phyloP scores from a whole-genome alignment of 106 monocot species.

The Dendrobium chrysotoxum region DNA sequence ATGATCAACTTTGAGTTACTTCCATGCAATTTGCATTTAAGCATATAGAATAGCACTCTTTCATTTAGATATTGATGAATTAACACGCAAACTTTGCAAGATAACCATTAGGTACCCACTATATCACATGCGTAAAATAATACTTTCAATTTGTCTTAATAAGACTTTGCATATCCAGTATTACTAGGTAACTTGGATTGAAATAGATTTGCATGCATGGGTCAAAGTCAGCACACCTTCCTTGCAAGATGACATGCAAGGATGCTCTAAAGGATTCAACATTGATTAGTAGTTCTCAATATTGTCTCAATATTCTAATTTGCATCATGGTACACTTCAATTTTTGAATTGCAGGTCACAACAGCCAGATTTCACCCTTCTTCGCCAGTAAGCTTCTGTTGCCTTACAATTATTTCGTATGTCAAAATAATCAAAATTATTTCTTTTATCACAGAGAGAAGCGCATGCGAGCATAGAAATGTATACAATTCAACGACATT shows the following conservation, averaged over 20 bases:
- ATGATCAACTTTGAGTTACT: not conserved
- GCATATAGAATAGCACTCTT: not conserved
- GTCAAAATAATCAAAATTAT: not conserved
- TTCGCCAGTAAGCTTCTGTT: not conserved
- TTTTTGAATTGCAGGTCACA: not conserved
- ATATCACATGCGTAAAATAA: not conserved
- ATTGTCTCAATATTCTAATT: not conserved
- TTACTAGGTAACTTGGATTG: not conserved
- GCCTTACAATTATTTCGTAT: not conserved
- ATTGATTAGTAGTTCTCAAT: not conserved
- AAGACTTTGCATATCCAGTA: not conserved
- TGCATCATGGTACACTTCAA: not conserved
- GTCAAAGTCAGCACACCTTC: not conserved
- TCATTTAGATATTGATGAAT: not conserved
- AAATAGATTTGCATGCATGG: not conserved
- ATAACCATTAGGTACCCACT: not conserved
- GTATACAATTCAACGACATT: not conserved
- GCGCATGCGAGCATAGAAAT: not conserved
- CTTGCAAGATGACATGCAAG: not conserved
- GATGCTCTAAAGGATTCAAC: not conserved
- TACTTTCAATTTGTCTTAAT: not conserved
- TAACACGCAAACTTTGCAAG: too few relatives aligned
- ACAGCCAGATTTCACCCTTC: not conserved
- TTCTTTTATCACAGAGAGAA: not conserved
- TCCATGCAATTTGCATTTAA: not conserved